Conservation (phyloP, 148 eudicot species). For the Vaccinium macrocarpon region DNA sequence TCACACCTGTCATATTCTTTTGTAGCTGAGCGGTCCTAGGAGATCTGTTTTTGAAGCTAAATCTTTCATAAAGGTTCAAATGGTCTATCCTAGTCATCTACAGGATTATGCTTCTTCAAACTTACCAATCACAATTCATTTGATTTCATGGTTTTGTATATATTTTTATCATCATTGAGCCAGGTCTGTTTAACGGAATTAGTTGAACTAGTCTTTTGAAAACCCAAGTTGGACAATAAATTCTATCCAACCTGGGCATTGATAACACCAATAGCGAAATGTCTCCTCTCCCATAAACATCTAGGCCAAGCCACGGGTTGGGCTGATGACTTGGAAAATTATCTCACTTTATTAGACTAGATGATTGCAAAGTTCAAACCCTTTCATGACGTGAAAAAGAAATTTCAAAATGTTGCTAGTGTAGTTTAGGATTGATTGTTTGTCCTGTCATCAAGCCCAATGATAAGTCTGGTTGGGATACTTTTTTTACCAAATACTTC, state of each 20-base stretch:
- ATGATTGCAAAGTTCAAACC: not conserved
- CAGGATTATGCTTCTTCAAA: not conserved
- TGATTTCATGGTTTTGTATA: not conserved
- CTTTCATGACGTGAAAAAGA: not conserved
- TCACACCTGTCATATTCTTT: not conserved
- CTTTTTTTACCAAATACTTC: not conserved
- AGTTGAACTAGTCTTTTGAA: not conserved
- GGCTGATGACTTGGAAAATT: not conserved
- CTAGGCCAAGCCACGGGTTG: not conserved
- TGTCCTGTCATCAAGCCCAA: not conserved
- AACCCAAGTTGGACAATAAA: not conserved
- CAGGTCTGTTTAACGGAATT: not conserved
- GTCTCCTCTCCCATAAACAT: not conserved
- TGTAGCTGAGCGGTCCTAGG: not conserved
- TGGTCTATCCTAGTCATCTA: not conserved
- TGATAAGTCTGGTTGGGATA: not conserved
- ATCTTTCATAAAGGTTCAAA: not conserved
- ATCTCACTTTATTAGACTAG: not conserved
- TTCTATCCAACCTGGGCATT: not conserved
- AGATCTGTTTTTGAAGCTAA: not conserved
- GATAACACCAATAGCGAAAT: not conserved
- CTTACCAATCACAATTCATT: not conserved
- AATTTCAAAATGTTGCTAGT: not conserved
- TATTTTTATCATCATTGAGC: not conserved
- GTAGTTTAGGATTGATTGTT: not conserved